A percentile compares a stretch with the other conserved stretches of the same genome.
These are phyloP conservation scores for Apostasia ramifera DNA, from an alignment of 106 monocot genomes.

Conservation along the genomic window DNA sequence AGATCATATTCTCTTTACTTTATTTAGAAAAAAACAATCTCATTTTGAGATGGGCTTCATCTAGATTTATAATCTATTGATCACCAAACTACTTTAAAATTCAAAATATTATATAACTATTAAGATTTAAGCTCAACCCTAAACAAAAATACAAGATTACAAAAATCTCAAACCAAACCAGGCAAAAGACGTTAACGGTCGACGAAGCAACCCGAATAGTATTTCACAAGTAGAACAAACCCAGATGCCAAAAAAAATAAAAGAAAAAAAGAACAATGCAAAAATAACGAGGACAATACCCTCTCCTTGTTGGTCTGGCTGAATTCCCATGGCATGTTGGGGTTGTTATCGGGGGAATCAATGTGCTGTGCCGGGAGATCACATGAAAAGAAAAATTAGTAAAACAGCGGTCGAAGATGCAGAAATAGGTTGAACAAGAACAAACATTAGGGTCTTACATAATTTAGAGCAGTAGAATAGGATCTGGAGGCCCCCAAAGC, in stretches of 20 bases:
- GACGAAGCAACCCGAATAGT: no score
- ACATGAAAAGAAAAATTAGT: conserved; percentile 1
- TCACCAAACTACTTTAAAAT: no score
- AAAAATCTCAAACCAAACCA: no score
- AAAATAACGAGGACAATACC: conserved; percentile 25
- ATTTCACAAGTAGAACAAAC: not conserved
- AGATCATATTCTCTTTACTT: no score
- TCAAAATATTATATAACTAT: no score
- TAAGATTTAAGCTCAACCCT: no score
- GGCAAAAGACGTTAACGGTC: no score
- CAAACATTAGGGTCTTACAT: conserved; percentile 25
- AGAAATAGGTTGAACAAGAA: not conserved
- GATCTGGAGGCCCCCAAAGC: conserved; percentile 41
- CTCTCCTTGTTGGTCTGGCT: conserved; percentile 55
- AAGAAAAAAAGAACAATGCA: not conserved
- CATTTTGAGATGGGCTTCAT: no score
- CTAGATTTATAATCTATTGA: no score
- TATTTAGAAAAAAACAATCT: no score
- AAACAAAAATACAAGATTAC: no score
- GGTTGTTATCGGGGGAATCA: conserved; percentile 77
- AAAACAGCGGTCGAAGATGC: not conserved
- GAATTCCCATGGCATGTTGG: conserved; percentile 75
- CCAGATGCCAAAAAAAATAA: not conserved
- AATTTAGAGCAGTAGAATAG: conserved; percentile 89
- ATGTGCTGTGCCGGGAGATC: conserved; percentile 41